A percentile compares a stretch with the other conserved stretches of the same genome.
phyloP scores from a whole-genome alignment of 345 rosid genomes.

The Salix koriyanagi region DNA sequence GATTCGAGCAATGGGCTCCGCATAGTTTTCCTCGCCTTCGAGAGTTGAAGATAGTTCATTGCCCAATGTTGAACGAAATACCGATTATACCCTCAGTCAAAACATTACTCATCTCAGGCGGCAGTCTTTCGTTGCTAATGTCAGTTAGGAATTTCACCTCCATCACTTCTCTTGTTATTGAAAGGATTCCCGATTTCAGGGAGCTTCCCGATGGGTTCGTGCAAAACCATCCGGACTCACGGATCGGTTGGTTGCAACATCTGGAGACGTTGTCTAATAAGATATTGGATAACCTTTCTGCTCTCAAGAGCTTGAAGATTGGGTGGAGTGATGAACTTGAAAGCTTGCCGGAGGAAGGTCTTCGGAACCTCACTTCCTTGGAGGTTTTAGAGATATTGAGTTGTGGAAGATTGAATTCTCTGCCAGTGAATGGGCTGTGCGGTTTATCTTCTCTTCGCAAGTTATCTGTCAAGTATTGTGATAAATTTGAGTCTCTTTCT shows the following conservation, averaged over 20 bases:
- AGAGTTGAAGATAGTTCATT: not conserved
- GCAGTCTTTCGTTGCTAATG: not conserved
- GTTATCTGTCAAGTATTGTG: not conserved
- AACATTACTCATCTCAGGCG: not conserved
- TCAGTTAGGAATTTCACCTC: not conserved
- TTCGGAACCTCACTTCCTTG: not conserved
- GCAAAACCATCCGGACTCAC: too few relatives aligned
- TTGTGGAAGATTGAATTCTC: not conserved
- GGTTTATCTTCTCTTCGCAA: not conserved
- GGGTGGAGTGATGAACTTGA: not conserved
- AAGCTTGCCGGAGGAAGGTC: conserved; percentile 11
- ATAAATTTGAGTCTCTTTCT: not conserved
- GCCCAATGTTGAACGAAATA: not conserved
- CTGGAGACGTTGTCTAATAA: too few relatives aligned
- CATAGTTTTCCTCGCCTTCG: not conserved
- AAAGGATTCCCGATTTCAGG: too few relatives aligned
- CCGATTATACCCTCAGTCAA: not conserved
- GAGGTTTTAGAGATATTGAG: not conserved
- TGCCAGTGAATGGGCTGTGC: not conserved
- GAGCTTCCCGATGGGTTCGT: too few relatives aligned
- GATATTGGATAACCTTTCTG: not conserved
- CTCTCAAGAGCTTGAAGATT: not conserved
- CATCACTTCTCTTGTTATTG: not conserved
- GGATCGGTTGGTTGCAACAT: too few relatives aligned
- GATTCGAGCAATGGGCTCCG: not conserved